Evolutionary conservation across 352 stramenopile genomes (phyloP), one percentile per base, ranked within the genome.

Genomic region (Aphanomyces euteiches): DNA sequence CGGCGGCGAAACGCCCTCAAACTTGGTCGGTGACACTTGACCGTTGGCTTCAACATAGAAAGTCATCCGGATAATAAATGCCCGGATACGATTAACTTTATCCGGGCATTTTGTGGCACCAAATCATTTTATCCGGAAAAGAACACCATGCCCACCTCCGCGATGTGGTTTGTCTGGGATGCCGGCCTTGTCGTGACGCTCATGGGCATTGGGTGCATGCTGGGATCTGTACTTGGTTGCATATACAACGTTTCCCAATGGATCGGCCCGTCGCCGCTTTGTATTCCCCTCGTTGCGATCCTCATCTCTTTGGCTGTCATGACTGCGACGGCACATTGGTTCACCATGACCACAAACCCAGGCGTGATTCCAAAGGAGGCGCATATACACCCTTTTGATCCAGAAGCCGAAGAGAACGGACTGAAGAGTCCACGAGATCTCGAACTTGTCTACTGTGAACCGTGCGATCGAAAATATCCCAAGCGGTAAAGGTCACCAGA

Each of bases 401-500:
- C 64, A 4, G 76, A 79, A 0, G 68, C 75, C 3, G 56, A 67
- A 28, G 65, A 78, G 12, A 67, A 41, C 74, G 12, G 76, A 58
- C 0, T 66, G 76, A 5, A 67, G 64, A 12, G 66, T 78, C 12
- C 37, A 57, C 4, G 75, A 90, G 19, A 77, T 85, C 39, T 73
- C 21, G 84, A 89, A 59, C 89, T 92, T 73, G 73, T 95, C 15
- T 92, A 90, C 68, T 95, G 87, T 60, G 87, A 95, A 69, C 75
- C 88, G 47, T 95, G 87, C 71, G 83, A 84, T 54, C 84, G 89
- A 60, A 89, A 92, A 73, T 78, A 84, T 0, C 87, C 87, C 3
- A 79, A 83, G 38, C 85, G 87, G 87, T 92, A 66, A 40, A 34
- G n/a, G 17, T 13, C 28, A 28, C 28, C 28, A 0, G 28, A 28